A percentile compares a stretch with the other conserved stretches of the same genome.
Conservation (phyloP, 192 early-diverging fungal genomes). For the Rhizophagus sp. region DNA sequence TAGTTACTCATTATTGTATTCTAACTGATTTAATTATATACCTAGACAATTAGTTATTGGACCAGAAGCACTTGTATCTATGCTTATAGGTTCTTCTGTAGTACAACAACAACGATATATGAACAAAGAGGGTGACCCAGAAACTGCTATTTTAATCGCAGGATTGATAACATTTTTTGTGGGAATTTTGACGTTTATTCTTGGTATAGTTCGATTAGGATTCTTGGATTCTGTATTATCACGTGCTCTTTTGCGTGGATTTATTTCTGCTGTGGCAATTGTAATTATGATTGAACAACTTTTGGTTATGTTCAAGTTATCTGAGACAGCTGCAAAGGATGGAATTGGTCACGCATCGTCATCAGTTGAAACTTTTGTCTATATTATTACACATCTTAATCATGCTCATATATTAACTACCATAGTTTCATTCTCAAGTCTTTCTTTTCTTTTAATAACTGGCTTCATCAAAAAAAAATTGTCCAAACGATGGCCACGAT, state of each 20-base stretch:
- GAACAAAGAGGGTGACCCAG: conserved; percentile 41
- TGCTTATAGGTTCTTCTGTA: conserved; percentile 71
- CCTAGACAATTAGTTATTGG: conserved; percentile 89
- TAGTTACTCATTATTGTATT: background rate
- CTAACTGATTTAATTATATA: background rate
- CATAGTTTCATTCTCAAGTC: conserved; percentile 64
- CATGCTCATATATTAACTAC: conserved; percentile 71
- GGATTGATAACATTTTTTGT: conserved; percentile 81
- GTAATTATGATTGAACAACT: conserved; percentile 91
- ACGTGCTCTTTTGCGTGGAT: conserved; percentile 90
- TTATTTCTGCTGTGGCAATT: conserved; percentile 91
- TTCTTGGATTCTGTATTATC: conserved; percentile 96
- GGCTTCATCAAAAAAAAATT: conserved; percentile 57
- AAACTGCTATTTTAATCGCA: conserved; percentile 61
- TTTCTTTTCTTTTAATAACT: conserved; percentile 67
- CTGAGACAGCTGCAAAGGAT: conserved; percentile 38
- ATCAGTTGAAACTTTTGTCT: conserved; percentile 74
- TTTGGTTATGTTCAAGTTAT: conserved; percentile 72
- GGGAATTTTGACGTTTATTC: conserved; percentile 88
- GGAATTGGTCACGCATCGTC: conserved; percentile 68
- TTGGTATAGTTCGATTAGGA: conserved; percentile 97
- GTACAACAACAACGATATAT: conserved; percentile 56
- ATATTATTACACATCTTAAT: conserved; percentile 66
- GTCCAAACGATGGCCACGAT: conserved; percentile 47
- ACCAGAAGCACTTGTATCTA: conserved; percentile 90